A percentile compares a stretch with the other conserved stretches of the same genome.
phyloP scores from a whole-genome alignment of 345 rosid genomes.

The Salix viminalis region DNA sequence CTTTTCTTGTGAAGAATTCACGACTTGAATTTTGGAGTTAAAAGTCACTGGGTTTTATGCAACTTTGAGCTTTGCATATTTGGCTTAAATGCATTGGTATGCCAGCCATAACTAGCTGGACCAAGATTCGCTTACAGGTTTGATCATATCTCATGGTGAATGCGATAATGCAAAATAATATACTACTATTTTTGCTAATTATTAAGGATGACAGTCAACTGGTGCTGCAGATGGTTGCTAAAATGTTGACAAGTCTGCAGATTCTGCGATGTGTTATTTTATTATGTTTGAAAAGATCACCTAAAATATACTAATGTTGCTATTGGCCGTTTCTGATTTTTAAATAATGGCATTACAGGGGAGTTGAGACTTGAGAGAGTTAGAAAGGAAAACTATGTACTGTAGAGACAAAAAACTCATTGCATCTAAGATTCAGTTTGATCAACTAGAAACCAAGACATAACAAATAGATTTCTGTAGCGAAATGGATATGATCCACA shows the following conservation, averaged over 20 bases:
- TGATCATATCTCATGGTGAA: neutral
- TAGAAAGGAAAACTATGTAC: neutral
- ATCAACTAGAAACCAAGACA: neutral
- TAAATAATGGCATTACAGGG: neutral
- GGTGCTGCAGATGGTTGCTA: conserved; percentile 3
- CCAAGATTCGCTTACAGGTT: conserved; percentile 12
- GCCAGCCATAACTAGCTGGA: conserved; percentile 2
- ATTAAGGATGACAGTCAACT: neutral
- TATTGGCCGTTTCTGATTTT: neutral
- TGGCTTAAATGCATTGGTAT: neutral
- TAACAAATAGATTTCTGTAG: neutral
- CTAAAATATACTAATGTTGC: neutral
- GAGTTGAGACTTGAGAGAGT: neutral
- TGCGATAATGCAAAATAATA: neutral
- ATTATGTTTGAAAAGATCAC: neutral
- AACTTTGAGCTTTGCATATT: neutral
- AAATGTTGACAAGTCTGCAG: conserved; percentile 7
- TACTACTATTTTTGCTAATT: neutral
- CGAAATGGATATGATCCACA: neutral
- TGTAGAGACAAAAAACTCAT: neutral
- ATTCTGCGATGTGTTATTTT: neutral
- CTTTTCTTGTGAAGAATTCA: neutral
- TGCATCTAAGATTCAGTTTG: neutral
- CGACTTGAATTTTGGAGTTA: neutral
- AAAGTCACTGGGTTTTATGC: neutral